phyloP scores from a whole-genome alignment of 306 rosid genomes.

The Urtica urens region DNA sequence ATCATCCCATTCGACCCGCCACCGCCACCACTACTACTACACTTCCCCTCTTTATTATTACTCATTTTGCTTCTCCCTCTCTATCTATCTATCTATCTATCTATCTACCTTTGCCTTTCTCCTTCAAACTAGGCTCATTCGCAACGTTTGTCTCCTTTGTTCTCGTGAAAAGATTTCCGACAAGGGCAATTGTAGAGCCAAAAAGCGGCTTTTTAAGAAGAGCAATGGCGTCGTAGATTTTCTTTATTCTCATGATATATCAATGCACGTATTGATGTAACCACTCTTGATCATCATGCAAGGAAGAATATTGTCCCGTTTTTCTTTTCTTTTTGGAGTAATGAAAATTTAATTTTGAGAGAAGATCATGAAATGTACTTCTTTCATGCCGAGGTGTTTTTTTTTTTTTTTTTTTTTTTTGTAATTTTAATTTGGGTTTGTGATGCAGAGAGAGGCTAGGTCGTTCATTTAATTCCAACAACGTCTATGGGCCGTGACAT shows the following conservation, averaged over 20 bases:
- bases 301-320: too few relatives aligned
- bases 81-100: neutral
- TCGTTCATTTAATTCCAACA: constrained; percentile 46
- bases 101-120: neutral
- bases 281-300: too few relatives aligned
- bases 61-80: neutral
- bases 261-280: constrained; percentile 13
- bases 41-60: constrained; percentile 27
- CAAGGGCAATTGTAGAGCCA: constrained; percentile 20
- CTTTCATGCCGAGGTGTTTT: neutral
- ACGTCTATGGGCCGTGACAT: constrained; percentile 42
- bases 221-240: constrained; percentile 10
- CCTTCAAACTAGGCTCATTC: neutral
- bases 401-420: constrained; percentile 8
- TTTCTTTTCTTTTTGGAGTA: too few relatives aligned
- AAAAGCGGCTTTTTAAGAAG: constrained; percentile 20
- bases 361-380: too few relatives aligned
- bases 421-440: constrained; percentile 4
- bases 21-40: constrained; percentile 40
- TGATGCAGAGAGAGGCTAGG: constrained; percentile 27
- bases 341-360: too few relatives aligned
- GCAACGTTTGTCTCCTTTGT: constrained; percentile 6
- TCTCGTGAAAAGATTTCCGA: constrained; percentile 17
- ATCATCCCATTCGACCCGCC: constrained; percentile 33
- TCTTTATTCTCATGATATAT: constrained; percentile 13